Base-by-base conservation (phyloP, 176 grass and related monocot species). In the Bonia amplexicaulis region DNA sequence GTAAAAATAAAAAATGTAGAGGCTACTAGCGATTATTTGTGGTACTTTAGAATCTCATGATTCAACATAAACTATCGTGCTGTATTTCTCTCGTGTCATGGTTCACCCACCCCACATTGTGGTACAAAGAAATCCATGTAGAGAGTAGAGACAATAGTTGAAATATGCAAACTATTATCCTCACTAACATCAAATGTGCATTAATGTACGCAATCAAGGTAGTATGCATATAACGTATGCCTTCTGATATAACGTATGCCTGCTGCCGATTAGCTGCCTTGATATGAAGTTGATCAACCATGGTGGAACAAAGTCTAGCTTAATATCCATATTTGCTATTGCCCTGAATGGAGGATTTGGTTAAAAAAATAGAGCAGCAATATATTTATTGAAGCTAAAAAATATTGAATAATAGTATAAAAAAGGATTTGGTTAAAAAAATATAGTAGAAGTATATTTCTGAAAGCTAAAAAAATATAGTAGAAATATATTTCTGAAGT, bases 321-420 rank as follows among this genome's bases (percentile, higher is more conserved):
- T 98, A 78, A 98, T 90, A 85, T 98, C 96, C 93, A 95, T 82
- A 96, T 96, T 98, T 84, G 89, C 89, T 82, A 94, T 87, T 86
- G 67, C 84, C 96, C 96, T 98, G 89, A 86, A 93, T 29, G 40
- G 66, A 69, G 58, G 26, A 66, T 86, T 73, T 47, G 48, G 35
- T 81, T 25, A 66, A 33, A 69, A 69, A 54, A 71, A 58, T 13
- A 41, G 14, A 87, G 82, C 41, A 4, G 26, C 31, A 25, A 17
- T 52, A 49, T n/a, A n/a, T n/a, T n/a, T 77, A 73, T 26, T 51
- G 60, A 65, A 63, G 12, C 55, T 64, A 52, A 69, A 19, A 79
- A 79, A 81, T 49, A 41, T 68, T 58, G 17, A 75, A 27, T 13
- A 46, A n/a, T 16, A 27, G 8, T 67, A 66, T 13, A 41, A 71